Conservation (phyloP, 164 flowering plant species). For the Cinnamomum micranthum region DNA sequence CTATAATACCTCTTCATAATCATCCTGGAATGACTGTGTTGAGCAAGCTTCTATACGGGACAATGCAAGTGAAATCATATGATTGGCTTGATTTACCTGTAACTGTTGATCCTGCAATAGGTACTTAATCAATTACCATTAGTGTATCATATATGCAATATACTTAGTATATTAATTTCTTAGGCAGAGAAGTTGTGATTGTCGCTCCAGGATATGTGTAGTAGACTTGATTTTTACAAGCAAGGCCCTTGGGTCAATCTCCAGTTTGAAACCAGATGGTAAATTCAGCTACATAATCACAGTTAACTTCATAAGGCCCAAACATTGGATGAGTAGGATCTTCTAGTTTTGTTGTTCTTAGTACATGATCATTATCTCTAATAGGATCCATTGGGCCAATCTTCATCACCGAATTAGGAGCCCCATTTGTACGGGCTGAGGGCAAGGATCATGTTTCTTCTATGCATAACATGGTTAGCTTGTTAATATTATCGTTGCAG, state of each 20-base stretch:
- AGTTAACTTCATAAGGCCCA: background rate
- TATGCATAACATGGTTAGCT: background rate
- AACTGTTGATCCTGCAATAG: constrained; percentile 51
- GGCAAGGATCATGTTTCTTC: background rate
- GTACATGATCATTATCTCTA: background rate
- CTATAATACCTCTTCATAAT: constrained; percentile 92
- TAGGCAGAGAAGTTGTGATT: background rate
- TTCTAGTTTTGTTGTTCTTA: background rate
- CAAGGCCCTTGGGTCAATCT: background rate
- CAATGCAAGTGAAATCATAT: constrained; percentile 70
- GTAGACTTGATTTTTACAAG: background rate
- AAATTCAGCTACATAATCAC: background rate
- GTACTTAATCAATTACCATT: constrained; percentile 23
- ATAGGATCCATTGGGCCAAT: too few relatives aligned
- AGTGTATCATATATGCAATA: background rate
- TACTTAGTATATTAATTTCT: too few relatives aligned
- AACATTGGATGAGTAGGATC: background rate
- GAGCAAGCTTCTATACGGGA: constrained; percentile 92
- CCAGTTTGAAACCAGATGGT: background rate
- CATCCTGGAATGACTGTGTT: constrained; percentile 99
- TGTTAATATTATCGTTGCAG: too few relatives aligned
- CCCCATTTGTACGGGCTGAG: background rate
- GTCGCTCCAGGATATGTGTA: background rate
- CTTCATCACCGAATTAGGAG: background rate
- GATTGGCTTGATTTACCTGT: constrained; percentile 79